phyloP scores from a whole-genome alignment of 352 stramenopile genomes.

The Phytopythium vexans region DNA sequence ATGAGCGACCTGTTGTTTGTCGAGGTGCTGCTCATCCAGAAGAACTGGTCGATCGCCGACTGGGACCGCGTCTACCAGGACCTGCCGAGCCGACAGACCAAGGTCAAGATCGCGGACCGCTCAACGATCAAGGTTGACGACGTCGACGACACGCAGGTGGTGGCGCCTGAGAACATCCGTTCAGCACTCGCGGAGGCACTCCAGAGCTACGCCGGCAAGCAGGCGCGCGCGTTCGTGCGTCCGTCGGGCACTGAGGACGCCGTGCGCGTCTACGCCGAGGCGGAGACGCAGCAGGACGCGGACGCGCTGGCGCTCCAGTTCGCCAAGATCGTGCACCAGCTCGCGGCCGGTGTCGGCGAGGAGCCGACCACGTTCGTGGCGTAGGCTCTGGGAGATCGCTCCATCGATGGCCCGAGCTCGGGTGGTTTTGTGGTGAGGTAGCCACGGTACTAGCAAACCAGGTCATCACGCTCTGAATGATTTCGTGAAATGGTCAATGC shows the following conservation, averaged over 20 bases:
- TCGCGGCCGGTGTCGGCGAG: constrained; percentile 64
- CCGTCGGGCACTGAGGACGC: constrained; percentile 98
- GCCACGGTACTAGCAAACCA: too few relatives aligned
- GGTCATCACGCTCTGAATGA: too few relatives aligned
- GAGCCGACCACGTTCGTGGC: constrained; percentile 68
- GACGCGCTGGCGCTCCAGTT: constrained; percentile 89
- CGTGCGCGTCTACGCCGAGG: constrained; percentile 98
- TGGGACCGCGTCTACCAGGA: constrained; percentile 96
- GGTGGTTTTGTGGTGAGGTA: too few relatives aligned
- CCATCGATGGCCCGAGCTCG: too few relatives aligned
- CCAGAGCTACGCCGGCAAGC: constrained; percentile 54
- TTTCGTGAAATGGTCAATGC: too few relatives aligned
- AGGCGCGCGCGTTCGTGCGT: constrained; percentile 90
- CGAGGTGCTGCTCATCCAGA: constrained; percentile 92
- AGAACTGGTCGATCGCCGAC: constrained; percentile 85
- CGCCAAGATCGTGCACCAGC: constrained; percentile 74
- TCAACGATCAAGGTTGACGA: constrained; percentile 55
- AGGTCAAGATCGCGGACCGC: constrained; percentile 79
- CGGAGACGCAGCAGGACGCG: constrained; percentile 84
- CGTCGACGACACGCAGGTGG: constrained; percentile 65
- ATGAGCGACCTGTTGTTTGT: constrained; percentile 96
- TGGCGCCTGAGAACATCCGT: constrained; percentile 60
- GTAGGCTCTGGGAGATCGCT: constrained; percentile 16
- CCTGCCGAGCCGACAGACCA: constrained; percentile 90
- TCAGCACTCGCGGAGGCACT: constrained; percentile 46